phyloP scores from a whole-genome alignment of 116 monocot species.

The Posidonia oceanica region DNA sequence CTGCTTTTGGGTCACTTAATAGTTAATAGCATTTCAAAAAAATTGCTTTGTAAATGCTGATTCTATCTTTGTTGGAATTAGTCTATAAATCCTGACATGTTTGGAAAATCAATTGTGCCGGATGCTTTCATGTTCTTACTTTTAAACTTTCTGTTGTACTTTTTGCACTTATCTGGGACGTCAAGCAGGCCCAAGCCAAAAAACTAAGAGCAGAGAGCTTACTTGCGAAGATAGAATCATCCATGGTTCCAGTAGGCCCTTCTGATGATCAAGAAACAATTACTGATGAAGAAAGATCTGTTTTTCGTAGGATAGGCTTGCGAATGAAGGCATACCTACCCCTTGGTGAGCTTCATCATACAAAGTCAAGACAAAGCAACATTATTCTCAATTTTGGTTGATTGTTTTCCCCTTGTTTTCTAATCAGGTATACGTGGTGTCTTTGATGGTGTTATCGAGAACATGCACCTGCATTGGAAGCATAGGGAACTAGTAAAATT shows the following conservation, averaged over 20 bases:
- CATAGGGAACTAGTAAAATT: constrained; percentile 95
- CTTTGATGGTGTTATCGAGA: constrained; percentile 99
- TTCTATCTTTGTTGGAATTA: too few relatives aligned
- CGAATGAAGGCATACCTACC: constrained; percentile 94
- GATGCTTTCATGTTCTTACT: not conserved
- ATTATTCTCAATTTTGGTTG: not conserved
- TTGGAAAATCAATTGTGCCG: not conserved
- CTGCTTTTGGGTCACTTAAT: too few relatives aligned
- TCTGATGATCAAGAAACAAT: constrained; percentile 93
- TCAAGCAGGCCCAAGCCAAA: constrained; percentile 73
- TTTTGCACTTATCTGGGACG: not conserved
- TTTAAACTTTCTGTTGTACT: not conserved
- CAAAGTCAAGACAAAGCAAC: not conserved
- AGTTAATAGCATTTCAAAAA: too few relatives aligned
- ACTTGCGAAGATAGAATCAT: constrained; percentile 79
- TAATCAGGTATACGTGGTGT: constrained; percentile 85
- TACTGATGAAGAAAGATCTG: constrained; percentile 93
- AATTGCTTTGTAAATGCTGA: too few relatives aligned
- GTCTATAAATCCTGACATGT: too few relatives aligned
- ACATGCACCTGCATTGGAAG: constrained; percentile 99
- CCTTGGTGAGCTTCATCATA: constrained; percentile 49
- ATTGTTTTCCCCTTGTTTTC: not conserved
- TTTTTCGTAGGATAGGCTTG: constrained; percentile 85
- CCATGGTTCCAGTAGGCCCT: constrained; percentile 80
- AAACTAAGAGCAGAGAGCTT: constrained; percentile 71